Base-by-base conservation (phyloP, 257 asterid genomes). In the Nicotiana tomentosiformis region DNA sequence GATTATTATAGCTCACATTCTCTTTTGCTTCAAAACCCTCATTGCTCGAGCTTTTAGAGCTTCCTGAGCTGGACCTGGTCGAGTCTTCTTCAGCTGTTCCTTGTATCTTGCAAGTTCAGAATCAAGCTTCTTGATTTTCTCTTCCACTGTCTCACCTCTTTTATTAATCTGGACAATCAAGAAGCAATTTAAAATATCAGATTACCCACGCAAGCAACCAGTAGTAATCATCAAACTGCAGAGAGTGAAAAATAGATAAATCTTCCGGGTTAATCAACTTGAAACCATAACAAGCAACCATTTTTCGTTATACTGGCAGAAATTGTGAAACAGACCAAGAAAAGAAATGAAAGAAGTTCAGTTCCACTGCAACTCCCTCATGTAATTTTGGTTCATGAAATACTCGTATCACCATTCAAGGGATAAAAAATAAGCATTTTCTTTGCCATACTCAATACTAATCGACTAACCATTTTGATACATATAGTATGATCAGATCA, bases 1-100 rank as follows among this genome's bases (percentile, higher is more conserved):
- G 17, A 53, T 10, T 53, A 15, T 43, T 51, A 15, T 15, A 68
- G 37, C 84, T 67, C 37, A 82, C 84, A 82, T 72, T 60, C 80
- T 82, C 78, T 69, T 82, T 82, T 82, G 84, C 53, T 82, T 82
- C 57, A 82, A 33, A 30, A 82, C 58, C 37, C 84, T 55, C 84
- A 82, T 82, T 10, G 84, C 84, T 82, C 84, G 84, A 82, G 84
- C 81, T 56, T 82, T 82, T 62, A 82, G 51, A 69, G 80, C 84
- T 33, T 82, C 84, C 77, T 68, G 84, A 20, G 84, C 84, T 55
- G 84, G 84, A 37, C 84, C 84, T 14, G 81, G 81, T 20, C 84
- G 80, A 37, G 81, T 82, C 56, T 35, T 82, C 84, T 82, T 82
- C 20, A 82, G 53, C 74, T 82, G 84, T n/a, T 82, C 84, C 66